Percentiles rank a stretch among this genome's conserved stretches.
phyloP scores from a whole-genome alignment of 306 rosid species.

The Cicer yamashitae region DNA sequence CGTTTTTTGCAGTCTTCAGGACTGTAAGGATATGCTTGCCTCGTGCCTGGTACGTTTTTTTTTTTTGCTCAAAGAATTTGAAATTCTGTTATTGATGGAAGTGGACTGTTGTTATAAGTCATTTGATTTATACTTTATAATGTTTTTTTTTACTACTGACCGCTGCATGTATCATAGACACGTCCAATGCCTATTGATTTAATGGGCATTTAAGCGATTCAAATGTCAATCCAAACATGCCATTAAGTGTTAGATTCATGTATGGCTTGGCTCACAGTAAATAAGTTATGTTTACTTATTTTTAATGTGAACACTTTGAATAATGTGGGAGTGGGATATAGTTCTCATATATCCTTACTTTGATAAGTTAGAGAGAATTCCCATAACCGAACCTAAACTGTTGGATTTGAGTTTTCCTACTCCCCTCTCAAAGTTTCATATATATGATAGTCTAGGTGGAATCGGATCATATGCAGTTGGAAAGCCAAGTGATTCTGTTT shows the following conservation, averaged over 20 bases:
- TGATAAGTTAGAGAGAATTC: constrained; percentile 29
- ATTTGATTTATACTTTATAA: neutral
- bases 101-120: neutral
- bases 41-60: constrained; percentile 71
- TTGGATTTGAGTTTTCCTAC: neutral
- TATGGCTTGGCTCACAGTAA: neutral
- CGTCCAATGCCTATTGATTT: neutral
- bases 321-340: neutral
- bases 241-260: constrained; percentile 22
- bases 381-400: constrained; percentile 23
- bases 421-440: neutral
- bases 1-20: constrained; percentile 77
- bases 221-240: constrained; percentile 3
- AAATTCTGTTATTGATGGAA: constrained; percentile 17
- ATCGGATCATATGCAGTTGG: neutral
- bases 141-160: neutral
- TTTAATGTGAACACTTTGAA: neutral
- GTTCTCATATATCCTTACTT: neutral
- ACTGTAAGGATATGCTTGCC: constrained; percentile 69
- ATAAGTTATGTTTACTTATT: neutral
- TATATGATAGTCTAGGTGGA: constrained; percentile 8
- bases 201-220: neutral
- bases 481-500: neutral
- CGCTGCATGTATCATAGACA: neutral
- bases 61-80: constrained; percentile 13